These are phyloP conservation scores for Colletotrichum theobromicola DNA, from an alignment of 2,329 filamentous ascomycete genomes.

Conservation along the genomic window DNA sequence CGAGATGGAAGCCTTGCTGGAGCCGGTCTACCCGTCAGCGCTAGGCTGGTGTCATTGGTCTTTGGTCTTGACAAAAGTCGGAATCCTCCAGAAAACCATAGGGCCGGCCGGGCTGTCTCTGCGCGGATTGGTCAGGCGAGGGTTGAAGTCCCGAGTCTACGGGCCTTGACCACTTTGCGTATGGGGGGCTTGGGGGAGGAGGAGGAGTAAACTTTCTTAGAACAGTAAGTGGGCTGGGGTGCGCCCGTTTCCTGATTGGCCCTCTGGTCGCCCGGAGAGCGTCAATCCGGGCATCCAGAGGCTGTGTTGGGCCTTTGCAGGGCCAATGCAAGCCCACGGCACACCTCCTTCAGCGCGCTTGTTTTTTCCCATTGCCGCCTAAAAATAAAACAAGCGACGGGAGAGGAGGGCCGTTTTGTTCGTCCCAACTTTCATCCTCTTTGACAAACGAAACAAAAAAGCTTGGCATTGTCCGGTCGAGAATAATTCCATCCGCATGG, in stretches of 20 bases:
- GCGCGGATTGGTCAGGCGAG: neutral
- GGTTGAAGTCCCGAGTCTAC: neutral
- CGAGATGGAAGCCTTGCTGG: neutral
- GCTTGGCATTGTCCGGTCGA: neutral
- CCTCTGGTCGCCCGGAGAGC: neutral
- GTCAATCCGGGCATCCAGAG: neutral
- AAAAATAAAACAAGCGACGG: slow-evolving; percentile 17
- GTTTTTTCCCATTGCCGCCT: neutral
- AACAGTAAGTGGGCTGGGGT: neutral
- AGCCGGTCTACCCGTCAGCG: neutral
- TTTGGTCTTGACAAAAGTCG: neutral
- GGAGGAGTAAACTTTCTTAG: neutral
- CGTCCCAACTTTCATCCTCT: neutral
- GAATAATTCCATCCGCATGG: neutral
- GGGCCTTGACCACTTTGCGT: neutral
- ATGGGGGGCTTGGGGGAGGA: neutral
- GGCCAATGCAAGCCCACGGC: neutral
- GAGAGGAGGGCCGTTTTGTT: neutral
- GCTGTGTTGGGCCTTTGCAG: slow-evolving; percentile 1
- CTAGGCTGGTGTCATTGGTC: neutral
- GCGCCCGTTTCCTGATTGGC: slow-evolving; percentile 1
- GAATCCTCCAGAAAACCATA: neutral
- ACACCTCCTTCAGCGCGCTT: slow-evolving; percentile 9
- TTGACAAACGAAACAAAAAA: neutral
- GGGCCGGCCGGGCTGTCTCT: neutral